A percentile compares a stretch with the other conserved stretches of the same genome.
phyloP scores from a whole-genome alignment of 176 grass and related monocot species.

The Metroxylon sagu region DNA sequence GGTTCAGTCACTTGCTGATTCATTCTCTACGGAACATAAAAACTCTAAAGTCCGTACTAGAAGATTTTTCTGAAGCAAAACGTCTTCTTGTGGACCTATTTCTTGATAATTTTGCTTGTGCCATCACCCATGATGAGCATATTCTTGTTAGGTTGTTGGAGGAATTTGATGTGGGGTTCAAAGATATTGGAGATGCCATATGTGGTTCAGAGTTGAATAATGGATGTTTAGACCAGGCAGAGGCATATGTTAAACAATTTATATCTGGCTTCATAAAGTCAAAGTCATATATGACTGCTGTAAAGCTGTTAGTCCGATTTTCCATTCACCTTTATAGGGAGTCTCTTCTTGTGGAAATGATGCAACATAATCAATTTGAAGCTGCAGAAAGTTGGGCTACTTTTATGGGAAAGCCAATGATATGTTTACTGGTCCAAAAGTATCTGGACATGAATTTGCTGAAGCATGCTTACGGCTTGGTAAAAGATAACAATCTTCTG shows the following conservation, averaged over 20 bases:
- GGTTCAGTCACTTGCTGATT: conserved; percentile 82
- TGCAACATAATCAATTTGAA: conserved; percentile 56
- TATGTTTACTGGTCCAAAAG: conserved; percentile 58
- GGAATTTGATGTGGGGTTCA: conserved; percentile 61
- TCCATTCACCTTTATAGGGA: conserved; percentile 48
- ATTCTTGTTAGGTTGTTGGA: conserved; percentile 83
- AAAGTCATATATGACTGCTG: conserved; percentile 59
- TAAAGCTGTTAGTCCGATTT: conserved; percentile 57
- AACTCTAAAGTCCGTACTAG: conserved; percentile 28
- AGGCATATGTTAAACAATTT: conserved; percentile 36
- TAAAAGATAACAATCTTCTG: conserved; percentile 64
- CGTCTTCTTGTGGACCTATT: conserved; percentile 40
- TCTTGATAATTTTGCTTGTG: conserved; percentile 56
- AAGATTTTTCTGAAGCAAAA: conserved; percentile 75
- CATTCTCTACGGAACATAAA: conserved; percentile 69
- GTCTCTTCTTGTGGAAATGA: conserved; percentile 51
- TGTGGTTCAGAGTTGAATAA: conserved; percentile 39
- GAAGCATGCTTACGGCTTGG: conserved; percentile 71
- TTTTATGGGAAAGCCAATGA: conserved; percentile 66
- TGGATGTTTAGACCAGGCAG: conserved; percentile 34
- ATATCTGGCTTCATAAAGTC: conserved; percentile 47
- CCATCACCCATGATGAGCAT: conserved; percentile 60
- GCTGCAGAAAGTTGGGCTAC: conserved; percentile 67
- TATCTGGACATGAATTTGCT: conserved; percentile 72
- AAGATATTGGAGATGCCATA: conserved; percentile 59